Evolutionary conservation across 2,329 filamentous ascomycete species (phyloP), one percentile per base, ranked within the genome.

Genomic region (Zasmidium citrigriseum): DNA sequence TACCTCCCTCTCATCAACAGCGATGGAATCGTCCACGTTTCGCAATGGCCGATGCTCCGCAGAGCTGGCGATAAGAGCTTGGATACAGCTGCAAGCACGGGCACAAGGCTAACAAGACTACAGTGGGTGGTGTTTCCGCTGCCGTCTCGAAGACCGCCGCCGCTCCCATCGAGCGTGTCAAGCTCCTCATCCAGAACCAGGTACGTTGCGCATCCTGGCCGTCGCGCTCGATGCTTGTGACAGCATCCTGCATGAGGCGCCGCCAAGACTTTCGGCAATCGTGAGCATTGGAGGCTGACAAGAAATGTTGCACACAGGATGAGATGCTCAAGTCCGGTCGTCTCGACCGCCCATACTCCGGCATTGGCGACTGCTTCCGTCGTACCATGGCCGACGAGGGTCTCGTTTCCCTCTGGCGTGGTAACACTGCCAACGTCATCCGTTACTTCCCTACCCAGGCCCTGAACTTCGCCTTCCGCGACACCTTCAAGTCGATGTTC

Each of bases 401-500:
- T 90, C 82, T 95, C 74, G 88, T 95, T 81, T 88, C 93, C 69
- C 87, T 99, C 75, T 99, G 95, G 95, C 89, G 95, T 88, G 95
- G 95, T 83, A 99, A 99, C 91, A 99, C 95, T 79, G 95, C 95
- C 91, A 99, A 99, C 89, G 95, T 99, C 82, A 96, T 99, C 87
- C 95, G 95, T 90, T 99, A 99, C 87, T 99, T 99, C 91, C 95
- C 95, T 73, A 99, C 95, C 81, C 95, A 99, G 88, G 95, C 95
- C 76, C 86, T 99, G 81, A 99, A 99, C 93, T 99, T 99, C 79
- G 95, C 95, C 80, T 99, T 99, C 95, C 95, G 95, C 82, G 95
- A 99, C 83, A 97, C 96, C 89, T 99, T 97, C 92, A 99, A 99
- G 92, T 86, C 89, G 78, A 96, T 99, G 93, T 99, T 99, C 89